Conservation (phyloP, 2,329 filamentous ascomycete genomes). For the Hirsutella thompsonii region DNA sequence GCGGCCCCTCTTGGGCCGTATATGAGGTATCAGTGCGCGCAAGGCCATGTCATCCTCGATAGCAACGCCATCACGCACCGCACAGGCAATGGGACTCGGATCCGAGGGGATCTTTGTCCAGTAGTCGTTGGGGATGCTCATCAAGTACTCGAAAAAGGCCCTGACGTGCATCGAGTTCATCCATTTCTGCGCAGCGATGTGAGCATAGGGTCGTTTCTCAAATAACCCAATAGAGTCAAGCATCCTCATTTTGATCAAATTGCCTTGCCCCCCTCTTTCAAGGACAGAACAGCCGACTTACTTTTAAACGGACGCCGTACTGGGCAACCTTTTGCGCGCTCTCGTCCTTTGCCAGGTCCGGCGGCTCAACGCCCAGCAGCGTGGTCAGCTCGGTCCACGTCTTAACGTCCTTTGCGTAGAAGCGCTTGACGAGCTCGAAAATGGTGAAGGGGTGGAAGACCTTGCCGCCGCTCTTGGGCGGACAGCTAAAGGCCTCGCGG, state of each 20-base stretch:
- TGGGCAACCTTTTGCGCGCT: conserved; percentile 91
- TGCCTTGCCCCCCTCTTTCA: no score
- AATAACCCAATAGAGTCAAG: no score
- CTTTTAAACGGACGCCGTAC: conserved; percentile 85
- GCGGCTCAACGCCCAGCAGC: conserved; percentile 77
- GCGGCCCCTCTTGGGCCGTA: conserved; percentile 46
- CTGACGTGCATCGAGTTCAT: conserved; percentile 95
- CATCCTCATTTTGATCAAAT: no score
- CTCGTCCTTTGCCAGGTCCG: conserved; percentile 69
- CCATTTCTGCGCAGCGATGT: conserved; percentile 58
- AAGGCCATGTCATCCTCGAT: conserved; percentile 83
- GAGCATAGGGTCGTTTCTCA: no score
- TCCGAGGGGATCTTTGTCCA: conserved; percentile 62
- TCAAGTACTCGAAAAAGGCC: conserved; percentile 84
- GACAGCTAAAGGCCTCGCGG: conserved; percentile 62
- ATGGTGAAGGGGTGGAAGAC: conserved; percentile 67
- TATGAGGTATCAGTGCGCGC: conserved; percentile 70
- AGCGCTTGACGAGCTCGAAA: conserved; percentile 64
- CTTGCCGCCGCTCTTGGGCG: conserved; percentile 80
- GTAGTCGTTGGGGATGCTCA: conserved; percentile 66
- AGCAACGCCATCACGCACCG: conserved; percentile 67
- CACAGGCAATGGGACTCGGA: conserved; percentile 47
- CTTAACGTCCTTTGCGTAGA: conserved; percentile 74
- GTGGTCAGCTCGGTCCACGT: conserved; percentile 85
- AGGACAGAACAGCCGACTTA: conserved; percentile 26